phyloP scores from a whole-genome alignment of 345 rosid species.

The Pseudoturritis turrita region DNA sequence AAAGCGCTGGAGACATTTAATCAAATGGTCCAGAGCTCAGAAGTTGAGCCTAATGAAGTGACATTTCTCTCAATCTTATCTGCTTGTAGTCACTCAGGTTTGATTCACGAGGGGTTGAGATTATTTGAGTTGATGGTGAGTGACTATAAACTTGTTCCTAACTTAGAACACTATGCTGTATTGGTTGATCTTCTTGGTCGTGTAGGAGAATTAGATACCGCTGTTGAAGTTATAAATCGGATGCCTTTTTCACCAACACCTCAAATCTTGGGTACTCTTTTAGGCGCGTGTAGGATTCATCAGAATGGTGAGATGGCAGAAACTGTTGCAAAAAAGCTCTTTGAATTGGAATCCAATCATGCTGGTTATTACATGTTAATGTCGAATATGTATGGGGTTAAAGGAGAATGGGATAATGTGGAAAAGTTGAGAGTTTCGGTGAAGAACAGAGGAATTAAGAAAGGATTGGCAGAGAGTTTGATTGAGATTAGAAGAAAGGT shows the following conservation, averaged over 20 bases:
- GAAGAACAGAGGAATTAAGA: constrained; percentile 43
- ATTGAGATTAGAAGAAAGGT: constrained; percentile 36
- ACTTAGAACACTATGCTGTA: constrained; percentile 49
- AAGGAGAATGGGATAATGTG: constrained; percentile 43
- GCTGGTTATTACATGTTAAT: constrained; percentile 49
- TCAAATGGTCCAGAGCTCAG: constrained; percentile 34
- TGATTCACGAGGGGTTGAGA: constrained; percentile 40
- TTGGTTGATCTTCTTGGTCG: constrained; percentile 67
- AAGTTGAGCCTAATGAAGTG: constrained; percentile 43
- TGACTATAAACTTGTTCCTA: constrained; percentile 30
- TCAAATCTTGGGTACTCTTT: constrained; percentile 49
- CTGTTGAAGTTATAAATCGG: constrained; percentile 32
- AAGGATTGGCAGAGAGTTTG: constrained; percentile 38
- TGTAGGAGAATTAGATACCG: constrained; percentile 41
- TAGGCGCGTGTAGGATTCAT: constrained; percentile 60
- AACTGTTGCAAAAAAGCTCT: constrained; percentile 39
- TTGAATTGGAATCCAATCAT: constrained; percentile 45
- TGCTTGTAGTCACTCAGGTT: constrained; percentile 62
- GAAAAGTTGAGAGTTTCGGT: constrained; percentile 40
- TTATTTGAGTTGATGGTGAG: constrained; percentile 44
- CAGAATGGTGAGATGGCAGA: constrained; percentile 50
- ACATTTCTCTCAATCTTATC: constrained; percentile 51
- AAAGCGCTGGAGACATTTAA: constrained; percentile 40
- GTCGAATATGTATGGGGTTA: constrained; percentile 54
- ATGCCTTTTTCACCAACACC: constrained; percentile 47